Percentiles rank a stretch among this genome's conserved stretches.
These are phyloP conservation scores for Avena insularis DNA, from an alignment of 176 grass and related monocot genomes.

Conservation along the genomic window DNA sequence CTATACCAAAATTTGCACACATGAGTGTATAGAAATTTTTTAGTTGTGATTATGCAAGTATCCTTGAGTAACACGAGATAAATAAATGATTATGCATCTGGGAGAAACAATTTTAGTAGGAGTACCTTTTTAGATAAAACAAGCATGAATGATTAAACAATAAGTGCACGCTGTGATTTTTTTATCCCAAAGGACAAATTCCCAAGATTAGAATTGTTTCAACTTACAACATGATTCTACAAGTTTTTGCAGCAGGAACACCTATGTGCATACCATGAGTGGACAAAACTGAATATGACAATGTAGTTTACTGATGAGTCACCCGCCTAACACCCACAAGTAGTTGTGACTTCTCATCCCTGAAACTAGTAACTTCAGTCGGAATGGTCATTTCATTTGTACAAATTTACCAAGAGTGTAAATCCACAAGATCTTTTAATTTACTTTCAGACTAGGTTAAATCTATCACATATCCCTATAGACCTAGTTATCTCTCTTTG, in stretches of 20 bases:
- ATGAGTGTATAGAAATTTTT: no score
- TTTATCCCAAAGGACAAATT: not conserved
- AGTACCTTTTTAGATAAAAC: no score
- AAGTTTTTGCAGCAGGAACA: slow-evolving; percentile 88
- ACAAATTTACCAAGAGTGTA: not conserved
- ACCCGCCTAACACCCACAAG: slow-evolving; percentile 84
- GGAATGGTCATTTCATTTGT: not conserved
- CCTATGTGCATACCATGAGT: slow-evolving; percentile 98
- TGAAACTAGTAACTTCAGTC: slow-evolving; percentile 35
- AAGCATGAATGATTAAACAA: no score
- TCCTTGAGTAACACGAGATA: no score
- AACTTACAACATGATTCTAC: slow-evolving; percentile 66
- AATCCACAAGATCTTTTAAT: not conserved
- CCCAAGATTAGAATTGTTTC: slow-evolving; percentile 77
- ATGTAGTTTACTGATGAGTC: slow-evolving; percentile 55
- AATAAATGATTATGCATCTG: no score
- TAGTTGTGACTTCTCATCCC: slow-evolving; percentile 96
- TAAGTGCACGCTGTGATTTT: no score
- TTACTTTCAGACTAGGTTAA: not conserved
- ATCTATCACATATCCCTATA: no score
- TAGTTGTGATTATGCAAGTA: no score
- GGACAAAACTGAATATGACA: slow-evolving; percentile 88
- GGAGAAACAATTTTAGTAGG: no score
- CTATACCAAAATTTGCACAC: no score
- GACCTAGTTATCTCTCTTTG: no score